Percentiles rank a stretch among this genome's conserved stretches.
Conservation (phyloP, 2,329 filamentous ascomycete genomes). For the Fusarium sp. region DNA sequence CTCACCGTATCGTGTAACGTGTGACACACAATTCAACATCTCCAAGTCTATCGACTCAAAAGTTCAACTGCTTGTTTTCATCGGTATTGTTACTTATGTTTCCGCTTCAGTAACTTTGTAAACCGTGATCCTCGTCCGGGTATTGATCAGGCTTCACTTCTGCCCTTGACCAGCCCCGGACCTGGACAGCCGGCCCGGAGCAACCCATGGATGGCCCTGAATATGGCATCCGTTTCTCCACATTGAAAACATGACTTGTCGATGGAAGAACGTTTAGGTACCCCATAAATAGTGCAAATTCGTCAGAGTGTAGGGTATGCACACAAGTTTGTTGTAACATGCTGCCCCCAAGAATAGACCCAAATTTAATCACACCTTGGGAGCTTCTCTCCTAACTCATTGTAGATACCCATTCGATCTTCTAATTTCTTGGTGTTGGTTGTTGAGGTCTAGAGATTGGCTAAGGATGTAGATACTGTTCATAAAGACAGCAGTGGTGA, state of each 20-base stretch:
- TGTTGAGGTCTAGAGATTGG: not conserved
- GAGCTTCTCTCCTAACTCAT: not conserved
- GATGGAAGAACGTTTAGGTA: not conserved
- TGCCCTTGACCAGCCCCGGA: not conserved
- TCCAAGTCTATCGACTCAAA: not conserved
- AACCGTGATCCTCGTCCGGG: not conserved
- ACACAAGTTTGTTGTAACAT: not conserved
- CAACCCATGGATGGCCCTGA: not conserved
- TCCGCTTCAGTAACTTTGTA: not conserved
- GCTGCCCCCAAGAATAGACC: not conserved
- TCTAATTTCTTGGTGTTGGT: not conserved
- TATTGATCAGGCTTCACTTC: not conserved
- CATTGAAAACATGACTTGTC: not conserved
- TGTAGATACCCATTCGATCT: not conserved
- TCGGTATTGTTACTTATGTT: not conserved
- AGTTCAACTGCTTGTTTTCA: not conserved
- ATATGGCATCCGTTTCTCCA: not conserved
- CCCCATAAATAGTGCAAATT: not conserved
- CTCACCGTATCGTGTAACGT: not conserved
- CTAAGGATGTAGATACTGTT: no score
- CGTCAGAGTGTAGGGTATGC: not conserved
- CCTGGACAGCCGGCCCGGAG: not conserved
- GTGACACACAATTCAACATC: not conserved
- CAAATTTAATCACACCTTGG: not conserved
- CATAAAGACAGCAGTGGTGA: no score